A percentile compares a stretch with the other conserved stretches of the same genome.
Conservation (phyloP, 1,284 basidiomycete species). For the Gymnopus androsaceus region DNA sequence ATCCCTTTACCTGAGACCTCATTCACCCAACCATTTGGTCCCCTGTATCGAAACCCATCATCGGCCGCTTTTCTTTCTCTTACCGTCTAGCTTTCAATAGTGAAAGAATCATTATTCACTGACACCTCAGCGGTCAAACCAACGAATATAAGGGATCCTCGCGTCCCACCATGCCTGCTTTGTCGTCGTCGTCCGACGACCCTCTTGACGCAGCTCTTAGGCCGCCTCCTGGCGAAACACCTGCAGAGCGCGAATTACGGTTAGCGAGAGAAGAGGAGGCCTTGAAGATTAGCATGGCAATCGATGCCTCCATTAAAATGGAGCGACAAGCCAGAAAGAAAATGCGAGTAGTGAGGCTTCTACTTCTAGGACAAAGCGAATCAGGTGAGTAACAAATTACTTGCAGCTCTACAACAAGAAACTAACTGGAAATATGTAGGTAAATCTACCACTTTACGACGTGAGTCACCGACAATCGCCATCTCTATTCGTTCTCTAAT, state of each 20-base stretch:
- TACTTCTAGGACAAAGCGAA: conserved; percentile 75
- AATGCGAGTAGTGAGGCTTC: conserved; percentile 62
- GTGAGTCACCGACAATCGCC: conserved; percentile 43
- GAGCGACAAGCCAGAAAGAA: conserved; percentile 62
- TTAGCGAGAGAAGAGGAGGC: conserved; percentile 64
- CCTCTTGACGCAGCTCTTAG: conserved; percentile 64
- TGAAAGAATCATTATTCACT: too few relatives aligned
- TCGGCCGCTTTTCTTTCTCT: too few relatives aligned
- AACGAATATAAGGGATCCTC: not conserved
- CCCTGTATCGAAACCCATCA: too few relatives aligned
- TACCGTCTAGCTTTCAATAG: too few relatives aligned
- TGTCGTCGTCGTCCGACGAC: conserved; percentile 40
- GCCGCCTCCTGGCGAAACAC: conserved; percentile 64
- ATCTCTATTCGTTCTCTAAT: conserved; percentile 10
- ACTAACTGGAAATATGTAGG: conserved; percentile 42
- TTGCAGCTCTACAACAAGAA: too few relatives aligned
- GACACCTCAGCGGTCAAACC: too few relatives aligned
- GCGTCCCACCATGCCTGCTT: conserved; percentile 11
- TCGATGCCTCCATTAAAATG: conserved; percentile 68
- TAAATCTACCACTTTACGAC: conserved; percentile 75
- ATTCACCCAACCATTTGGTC: too few relatives aligned
- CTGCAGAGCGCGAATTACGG: conserved; percentile 51
- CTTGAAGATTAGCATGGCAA: conserved; percentile 57
- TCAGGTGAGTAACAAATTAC: conserved; percentile 44
- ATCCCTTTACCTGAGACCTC: not conserved